Percentiles rank a stretch among this genome's conserved stretches.
Conservation (phyloP, 1,284 basidiomycete genomes). For the Tylopilus sp. region DNA sequence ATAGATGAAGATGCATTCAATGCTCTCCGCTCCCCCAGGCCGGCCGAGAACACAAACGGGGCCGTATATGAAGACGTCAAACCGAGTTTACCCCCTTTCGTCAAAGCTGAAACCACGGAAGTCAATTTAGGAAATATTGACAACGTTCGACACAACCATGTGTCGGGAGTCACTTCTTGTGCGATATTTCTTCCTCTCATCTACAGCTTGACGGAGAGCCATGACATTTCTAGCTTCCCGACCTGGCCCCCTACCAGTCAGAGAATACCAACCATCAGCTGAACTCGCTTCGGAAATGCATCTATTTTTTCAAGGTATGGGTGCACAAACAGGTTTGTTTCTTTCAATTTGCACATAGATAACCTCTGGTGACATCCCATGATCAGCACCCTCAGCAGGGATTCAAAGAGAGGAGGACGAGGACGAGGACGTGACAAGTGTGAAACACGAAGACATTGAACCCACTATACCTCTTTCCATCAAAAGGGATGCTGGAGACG, state of each 20-base stretch:
- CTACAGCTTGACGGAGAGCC: neutral
- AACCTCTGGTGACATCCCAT: neutral
- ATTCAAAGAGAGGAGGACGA: slow-evolving; percentile 23
- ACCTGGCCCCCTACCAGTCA: slow-evolving; percentile 6
- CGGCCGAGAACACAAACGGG: slow-evolving; percentile 10
- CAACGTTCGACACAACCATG: neutral
- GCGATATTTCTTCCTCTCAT: neutral
- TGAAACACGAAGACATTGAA: neutral
- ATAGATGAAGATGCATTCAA: slow-evolving; percentile 41
- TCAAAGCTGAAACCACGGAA: slow-evolving; percentile 21
- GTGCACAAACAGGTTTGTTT: neutral
- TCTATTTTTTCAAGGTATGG: neutral
- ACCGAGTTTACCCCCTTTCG: neutral
- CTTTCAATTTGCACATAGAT: neutral
- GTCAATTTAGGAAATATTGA: slow-evolving; percentile 23
- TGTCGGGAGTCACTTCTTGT: slow-evolving; percentile 8
- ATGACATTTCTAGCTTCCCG: neutral
- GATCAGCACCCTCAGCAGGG: neutral
- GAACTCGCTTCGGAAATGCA: slow-evolving; percentile 22
- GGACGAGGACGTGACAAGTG: slow-evolving; percentile 13
- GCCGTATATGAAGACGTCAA: slow-evolving; percentile 11
- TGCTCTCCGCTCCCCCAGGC: slow-evolving; percentile 21
- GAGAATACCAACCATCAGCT: slow-evolving; percentile 13
- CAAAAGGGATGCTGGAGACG: slow-evolving; percentile 20
- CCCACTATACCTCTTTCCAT: neutral